phyloP scores from a whole-genome alignment of 306 rosid genomes.

The Malus asiatica region DNA sequence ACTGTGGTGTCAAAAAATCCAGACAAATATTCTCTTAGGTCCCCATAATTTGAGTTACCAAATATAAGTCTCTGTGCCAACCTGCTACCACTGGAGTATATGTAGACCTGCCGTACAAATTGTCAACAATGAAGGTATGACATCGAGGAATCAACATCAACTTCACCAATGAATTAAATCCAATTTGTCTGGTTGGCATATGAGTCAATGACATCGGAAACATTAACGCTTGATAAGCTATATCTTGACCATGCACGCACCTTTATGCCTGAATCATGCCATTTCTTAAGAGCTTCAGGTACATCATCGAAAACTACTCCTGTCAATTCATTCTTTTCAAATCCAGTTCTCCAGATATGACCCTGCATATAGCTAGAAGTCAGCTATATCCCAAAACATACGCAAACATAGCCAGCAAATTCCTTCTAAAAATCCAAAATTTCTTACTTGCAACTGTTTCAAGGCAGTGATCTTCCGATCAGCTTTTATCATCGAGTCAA shows the following conservation, averaged over 20 bases:
- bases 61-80: constrained; percentile 89
- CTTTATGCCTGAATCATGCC: constrained; percentile 79
- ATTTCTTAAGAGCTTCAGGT: constrained; percentile 79
- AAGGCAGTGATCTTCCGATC: constrained; percentile 86
- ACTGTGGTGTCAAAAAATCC: constrained; percentile 88
- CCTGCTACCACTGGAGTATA: constrained; percentile 97
- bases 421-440: not conserved
- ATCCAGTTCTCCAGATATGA: constrained; percentile 92
- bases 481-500: constrained; percentile 89
- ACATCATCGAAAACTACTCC: constrained; percentile 86
- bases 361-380: constrained; percentile 51
- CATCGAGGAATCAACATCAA: not conserved
- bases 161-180: not conserved
- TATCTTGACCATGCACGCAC: constrained; percentile 20
- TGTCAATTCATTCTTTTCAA: constrained; percentile 66
- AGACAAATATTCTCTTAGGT: constrained; percentile 71
- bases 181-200: not conserved
- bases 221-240: not conserved
- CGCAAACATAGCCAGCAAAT: constrained; percentile 2
- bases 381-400: constrained; percentile 16
- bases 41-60: constrained; percentile 79
- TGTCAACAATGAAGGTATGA: constrained; percentile 5
- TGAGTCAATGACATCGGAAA: not conserved
- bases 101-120: constrained; percentile 61
- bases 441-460: constrained; percentile 86